Evolutionary conservation across 495 filamentous ascomycete species (phyloP).

Genomic region (Neurospora sp.): DNA sequence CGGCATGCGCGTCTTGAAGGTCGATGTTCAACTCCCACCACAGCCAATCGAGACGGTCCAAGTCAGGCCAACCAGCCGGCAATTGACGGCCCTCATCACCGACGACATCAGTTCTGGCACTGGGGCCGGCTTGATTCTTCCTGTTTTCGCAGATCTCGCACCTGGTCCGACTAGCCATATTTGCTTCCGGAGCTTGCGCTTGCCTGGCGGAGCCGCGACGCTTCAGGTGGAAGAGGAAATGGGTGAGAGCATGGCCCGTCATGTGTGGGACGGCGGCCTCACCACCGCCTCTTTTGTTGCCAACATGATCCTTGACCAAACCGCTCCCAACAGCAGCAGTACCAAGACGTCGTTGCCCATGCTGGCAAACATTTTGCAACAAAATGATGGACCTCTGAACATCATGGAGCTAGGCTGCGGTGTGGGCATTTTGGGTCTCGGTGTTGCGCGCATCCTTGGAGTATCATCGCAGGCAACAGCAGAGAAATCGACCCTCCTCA

Average conservation of each 20-base stretch:
- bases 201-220: conserved; percentile 18
- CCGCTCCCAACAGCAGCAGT: neutral
- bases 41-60: conserved; percentile 20
- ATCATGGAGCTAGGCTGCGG: conserved; percentile 75
- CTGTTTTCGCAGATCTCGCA: conserved; percentile 25
- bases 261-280: conserved; percentile 68
- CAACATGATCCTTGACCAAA: conserved; percentile 15
- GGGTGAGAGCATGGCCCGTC: conserved; percentile 87
- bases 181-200: conserved; percentile 26
- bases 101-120: conserved; percentile 16
- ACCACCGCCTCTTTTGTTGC: conserved; percentile 28
- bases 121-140: conserved; percentile 24
- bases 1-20: conserved; percentile 33
- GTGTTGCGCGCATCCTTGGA: conserved; percentile 49
- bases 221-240: conserved; percentile 72
- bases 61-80: conserved; percentile 24
- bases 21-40: conserved; percentile 21
- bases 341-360: conserved; percentile 1
- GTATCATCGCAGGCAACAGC: conserved; percentile 16
- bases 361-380: conserved; percentile 6
- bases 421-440: conserved; percentile 75
- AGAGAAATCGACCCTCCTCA: conserved; percentile 33
- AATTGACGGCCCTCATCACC: conserved; percentile 19
- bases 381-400: conserved; percentile 24
- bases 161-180: conserved; percentile 7